phyloP scores from a whole-genome alignment of 2,329 filamentous ascomycete genomes.

The Stemphylium beticola region DNA sequence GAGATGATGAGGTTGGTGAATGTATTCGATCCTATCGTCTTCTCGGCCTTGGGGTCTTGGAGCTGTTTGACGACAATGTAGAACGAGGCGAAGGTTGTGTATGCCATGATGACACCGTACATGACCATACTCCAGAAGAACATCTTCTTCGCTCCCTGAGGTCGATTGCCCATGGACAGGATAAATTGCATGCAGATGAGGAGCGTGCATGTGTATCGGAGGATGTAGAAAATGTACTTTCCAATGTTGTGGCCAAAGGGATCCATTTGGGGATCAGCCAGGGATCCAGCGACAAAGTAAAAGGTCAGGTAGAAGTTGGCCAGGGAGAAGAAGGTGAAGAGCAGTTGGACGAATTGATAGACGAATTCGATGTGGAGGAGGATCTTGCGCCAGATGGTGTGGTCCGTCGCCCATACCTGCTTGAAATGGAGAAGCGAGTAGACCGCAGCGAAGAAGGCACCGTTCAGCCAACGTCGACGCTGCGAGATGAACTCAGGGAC shows the following conservation, averaged over 20 bases:
- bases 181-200: conserved; percentile 96
- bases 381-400: conserved; percentile 86
- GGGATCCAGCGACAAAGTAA: conserved; percentile 93
- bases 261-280: conserved; percentile 79
- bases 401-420: conserved; percentile 92
- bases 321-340: conserved; percentile 97
- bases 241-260: conserved; percentile 91
- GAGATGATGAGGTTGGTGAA: conserved; percentile 96
- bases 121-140: conserved; percentile 87
- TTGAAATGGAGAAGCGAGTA: conserved; percentile 95
- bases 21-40: conserved; percentile 79
- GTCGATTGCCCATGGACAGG: conserved; percentile 91
- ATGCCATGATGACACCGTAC: conserved; percentile 94
- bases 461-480: conserved; percentile 94
- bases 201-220: conserved; percentile 84
- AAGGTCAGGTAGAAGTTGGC: conserved; percentile 99
- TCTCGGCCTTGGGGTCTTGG: conserved; percentile 55
- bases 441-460: conserved; percentile 97
- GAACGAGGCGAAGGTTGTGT: conserved; percentile 86
- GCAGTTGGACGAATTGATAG: conserved; percentile 89
- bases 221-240: conserved; percentile 80
- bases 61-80: conserved; percentile 91
- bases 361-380: conserved; percentile 93
- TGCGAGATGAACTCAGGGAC: conserved; percentile 98
- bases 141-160: conserved; percentile 90